Conservation (phyloP, 305 asterid species). For the Fraxinus velutina region DNA sequence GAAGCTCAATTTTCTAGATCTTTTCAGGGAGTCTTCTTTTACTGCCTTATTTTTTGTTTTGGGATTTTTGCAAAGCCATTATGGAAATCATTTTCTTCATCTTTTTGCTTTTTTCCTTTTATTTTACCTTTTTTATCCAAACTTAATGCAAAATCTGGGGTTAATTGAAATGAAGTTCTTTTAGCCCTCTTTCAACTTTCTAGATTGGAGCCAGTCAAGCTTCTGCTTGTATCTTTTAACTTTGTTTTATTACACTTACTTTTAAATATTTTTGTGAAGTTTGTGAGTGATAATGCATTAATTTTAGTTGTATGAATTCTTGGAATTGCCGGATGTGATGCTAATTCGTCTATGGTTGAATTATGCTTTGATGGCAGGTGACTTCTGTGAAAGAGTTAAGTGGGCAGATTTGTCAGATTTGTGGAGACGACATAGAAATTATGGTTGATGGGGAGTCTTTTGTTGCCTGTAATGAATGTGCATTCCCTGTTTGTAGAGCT, state of each 20-base stretch:
- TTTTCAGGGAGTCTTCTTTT: constrained; percentile 15
- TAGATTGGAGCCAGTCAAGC: constrained; percentile 11
- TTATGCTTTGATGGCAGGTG: constrained; percentile 36
- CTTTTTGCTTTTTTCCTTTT: background rate
- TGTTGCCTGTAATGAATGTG: constrained; percentile 57
- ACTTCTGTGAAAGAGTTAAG: constrained; percentile 49
- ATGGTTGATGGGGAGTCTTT: constrained; percentile 46
- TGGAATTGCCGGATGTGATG: constrained; percentile 26
- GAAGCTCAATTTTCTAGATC: background rate
- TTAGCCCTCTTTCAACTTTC: constrained; percentile 12
- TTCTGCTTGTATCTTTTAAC: constrained; percentile 3
- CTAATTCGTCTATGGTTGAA: background rate
- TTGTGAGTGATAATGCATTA: background rate
- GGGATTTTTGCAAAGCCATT: background rate
- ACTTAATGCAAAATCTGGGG: constrained; percentile 11
- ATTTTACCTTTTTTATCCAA: background rate
- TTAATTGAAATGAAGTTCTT: constrained; percentile 22
- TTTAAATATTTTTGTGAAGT: background rate
- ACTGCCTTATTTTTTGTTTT: background rate
- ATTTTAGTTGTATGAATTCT: background rate
- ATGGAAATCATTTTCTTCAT: background rate
- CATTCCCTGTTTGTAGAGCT: constrained; percentile 47
- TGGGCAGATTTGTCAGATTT: constrained; percentile 51
- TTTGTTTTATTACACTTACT: background rate
- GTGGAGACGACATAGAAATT: constrained; percentile 50